Percentiles rank a stretch among this genome's conserved stretches.
These are phyloP conservation scores for Grifola frondosa DNA, from an alignment of 1,284 basidiomycete species.

Conservation along the genomic window DNA sequence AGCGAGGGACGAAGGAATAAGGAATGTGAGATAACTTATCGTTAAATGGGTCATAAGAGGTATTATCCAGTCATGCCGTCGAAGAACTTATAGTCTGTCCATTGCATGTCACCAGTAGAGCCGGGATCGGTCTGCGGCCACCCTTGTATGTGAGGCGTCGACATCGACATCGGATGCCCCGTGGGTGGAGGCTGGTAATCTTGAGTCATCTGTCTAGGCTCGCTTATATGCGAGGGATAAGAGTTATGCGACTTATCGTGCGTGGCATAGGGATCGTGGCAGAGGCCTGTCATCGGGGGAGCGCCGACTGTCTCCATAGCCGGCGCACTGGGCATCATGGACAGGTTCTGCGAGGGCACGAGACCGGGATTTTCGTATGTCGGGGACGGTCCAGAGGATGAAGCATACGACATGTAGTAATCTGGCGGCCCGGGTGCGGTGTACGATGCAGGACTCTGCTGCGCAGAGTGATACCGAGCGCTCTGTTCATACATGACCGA, in stretches of 20 bases:
- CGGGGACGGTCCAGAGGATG: constrained; percentile 9
- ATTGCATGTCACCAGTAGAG: constrained; percentile 8
- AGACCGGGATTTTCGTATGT: constrained; percentile 15
- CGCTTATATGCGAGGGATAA: constrained; percentile 2
- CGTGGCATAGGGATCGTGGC: not conserved
- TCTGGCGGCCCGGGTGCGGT: constrained; percentile 11
- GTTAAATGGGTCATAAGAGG: too few relatives aligned
- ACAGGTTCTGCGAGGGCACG: constrained; percentile 10
- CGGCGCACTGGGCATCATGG: constrained; percentile 14
- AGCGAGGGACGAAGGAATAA: too few relatives aligned
- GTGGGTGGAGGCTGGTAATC: constrained; percentile 13
- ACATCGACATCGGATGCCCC: constrained; percentile 8
- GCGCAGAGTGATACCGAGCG: constrained; percentile 8
- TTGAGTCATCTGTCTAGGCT: constrained; percentile 9
- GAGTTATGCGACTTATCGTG: not conserved
- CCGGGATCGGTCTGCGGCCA: constrained; percentile 12
- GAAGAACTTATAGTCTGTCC: constrained; percentile 16
- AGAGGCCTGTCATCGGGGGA: not conserved
- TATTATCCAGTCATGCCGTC: constrained; percentile 1
- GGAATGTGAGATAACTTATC: too few relatives aligned
- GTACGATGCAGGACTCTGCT: constrained; percentile 18
- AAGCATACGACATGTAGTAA: constrained; percentile 22
- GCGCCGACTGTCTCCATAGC: constrained; percentile 8
- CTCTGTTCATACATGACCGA: constrained; percentile 20
- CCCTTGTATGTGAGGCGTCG: constrained; percentile 7